Evolutionary conservation across 1,284 basidiomycete species (phyloP), one percentile per base, ranked within the genome.

Genomic region (Cryptococcus maquisensis): DNA sequence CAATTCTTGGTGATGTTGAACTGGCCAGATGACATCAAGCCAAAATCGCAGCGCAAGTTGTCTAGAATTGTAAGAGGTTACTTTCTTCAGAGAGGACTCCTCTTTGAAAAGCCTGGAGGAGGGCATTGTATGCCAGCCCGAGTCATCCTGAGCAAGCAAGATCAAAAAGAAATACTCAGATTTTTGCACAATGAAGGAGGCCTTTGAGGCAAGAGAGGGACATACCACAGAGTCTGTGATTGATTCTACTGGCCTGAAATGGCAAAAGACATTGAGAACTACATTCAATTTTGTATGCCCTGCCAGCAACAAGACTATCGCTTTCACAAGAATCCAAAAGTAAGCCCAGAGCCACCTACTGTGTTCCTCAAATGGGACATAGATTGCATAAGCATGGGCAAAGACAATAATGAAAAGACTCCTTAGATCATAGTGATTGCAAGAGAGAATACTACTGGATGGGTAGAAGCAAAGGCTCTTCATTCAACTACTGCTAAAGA

Each of bases 341-440:
- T n/a, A 15, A 18, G 24, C 12, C 32, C 41, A 3, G 20, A 43
- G 5, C 32, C 48, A 3, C 54, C 54, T 20, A 47, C 38, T 5
- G 15, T 55, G 10, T 47, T 55, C 20, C 24, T 16, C 3, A 36
- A 49, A 15, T 32, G 49, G n/a, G 28, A 43, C 24, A 39, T 55
- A 1, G 55, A 56, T 41, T 56, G 55, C 32, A 42, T 56, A 2
- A 21, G 43, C 35, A 52, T 56, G 50, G 40, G 12, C 21, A 45
- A 28, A 36, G 32, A 10, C 15, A 23, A n/a, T 12, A 18, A 13
- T 4, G 28, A 24, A 13, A 18, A 44, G 16, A 44, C 42, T 44
- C n/a, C 42, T 7, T 4, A 44, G 42, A 6, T 6, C 8, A 44
- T 44, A 15, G 15, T 44, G 4, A 44, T 44, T 5, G 42, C 42